These are phyloP conservation scores for Musa itinerans DNA, from an alignment of 176 grass and related monocot genomes.

Conservation along the genomic window DNA sequence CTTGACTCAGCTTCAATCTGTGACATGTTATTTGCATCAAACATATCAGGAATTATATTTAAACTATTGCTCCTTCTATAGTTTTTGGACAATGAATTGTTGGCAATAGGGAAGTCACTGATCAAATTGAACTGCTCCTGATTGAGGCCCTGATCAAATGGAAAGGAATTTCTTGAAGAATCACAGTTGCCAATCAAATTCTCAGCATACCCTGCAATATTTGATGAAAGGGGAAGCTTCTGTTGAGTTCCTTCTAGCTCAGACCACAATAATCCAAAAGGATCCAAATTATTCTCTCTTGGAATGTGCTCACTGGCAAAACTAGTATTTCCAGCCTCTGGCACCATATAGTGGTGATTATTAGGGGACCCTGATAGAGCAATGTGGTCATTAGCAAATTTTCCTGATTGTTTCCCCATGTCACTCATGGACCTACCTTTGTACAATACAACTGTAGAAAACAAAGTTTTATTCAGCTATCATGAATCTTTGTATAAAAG, in stretches of 20 bases:
- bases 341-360: constrained; percentile 12
- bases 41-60: constrained; percentile 33
- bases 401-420: constrained; percentile 36
- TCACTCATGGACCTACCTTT: constrained; percentile 44
- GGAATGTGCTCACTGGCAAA: constrained; percentile 27
- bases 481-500: neutral
- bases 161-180: constrained; percentile 41
- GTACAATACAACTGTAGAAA: constrained; percentile 70
- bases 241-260: constrained; percentile 77
- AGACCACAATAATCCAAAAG: constrained; percentile 89
- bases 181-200: constrained; percentile 33
- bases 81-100: constrained; percentile 42
- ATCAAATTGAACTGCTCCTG: constrained; percentile 35
- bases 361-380: constrained; percentile 1
- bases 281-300: constrained; percentile 58
- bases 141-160: constrained; percentile 30
- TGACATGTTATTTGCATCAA: constrained; percentile 32
- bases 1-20: constrained; percentile 44
- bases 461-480: neutral
- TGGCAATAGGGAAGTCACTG: constrained; percentile 25
- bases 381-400: constrained; percentile 30
- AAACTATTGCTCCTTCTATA: constrained; percentile 29
- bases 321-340: constrained; percentile 33
- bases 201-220: constrained; percentile 34
- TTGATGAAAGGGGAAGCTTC: constrained; percentile 85